Percentiles rank a stretch among this genome's conserved stretches.
Conservation (phyloP, 2,329 filamentous ascomycete genomes). For the Paracoccidioides lutzii region DNA sequence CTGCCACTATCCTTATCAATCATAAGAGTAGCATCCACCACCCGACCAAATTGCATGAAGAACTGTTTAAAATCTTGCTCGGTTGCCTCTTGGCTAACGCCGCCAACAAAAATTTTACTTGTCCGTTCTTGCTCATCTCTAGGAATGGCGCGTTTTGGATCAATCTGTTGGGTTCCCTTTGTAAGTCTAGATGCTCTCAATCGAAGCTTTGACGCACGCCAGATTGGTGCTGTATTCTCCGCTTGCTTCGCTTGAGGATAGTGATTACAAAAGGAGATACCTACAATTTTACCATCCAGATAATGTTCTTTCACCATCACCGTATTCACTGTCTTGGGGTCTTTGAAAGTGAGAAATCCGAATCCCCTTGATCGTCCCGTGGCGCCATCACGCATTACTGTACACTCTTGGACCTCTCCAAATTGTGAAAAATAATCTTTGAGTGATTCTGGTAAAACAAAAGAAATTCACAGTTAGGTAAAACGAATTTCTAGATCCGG, state of each 20-base stretch:
- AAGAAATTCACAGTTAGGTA: slow-evolving; percentile 11
- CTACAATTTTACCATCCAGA: slow-evolving; percentile 93
- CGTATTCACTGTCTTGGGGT: slow-evolving; percentile 94
- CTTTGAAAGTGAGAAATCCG: slow-evolving; percentile 94
- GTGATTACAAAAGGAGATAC: slow-evolving; percentile 6
- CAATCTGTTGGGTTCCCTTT: slow-evolving; percentile 51
- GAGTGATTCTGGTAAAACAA: slow-evolving; percentile 59
- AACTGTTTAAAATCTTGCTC: slow-evolving; percentile 94
- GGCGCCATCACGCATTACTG: slow-evolving; percentile 95
- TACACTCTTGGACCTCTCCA: slow-evolving; percentile 93
- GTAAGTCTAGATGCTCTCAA: slow-evolving; percentile 1
- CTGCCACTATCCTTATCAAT: slow-evolving; percentile 99
- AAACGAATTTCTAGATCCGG: slow-evolving; percentile 12
- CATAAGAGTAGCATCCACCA: slow-evolving; percentile 96
- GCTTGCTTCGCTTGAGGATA: not conserved
- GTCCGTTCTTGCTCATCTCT: slow-evolving; percentile 97
- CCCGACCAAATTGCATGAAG: slow-evolving; percentile 90
- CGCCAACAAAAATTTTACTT: slow-evolving; percentile 96
- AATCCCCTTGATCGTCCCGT: slow-evolving; percentile 91
- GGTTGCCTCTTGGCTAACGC: slow-evolving; percentile 92
- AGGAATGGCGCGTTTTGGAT: slow-evolving; percentile 93
- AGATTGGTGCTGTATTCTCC: not conserved
- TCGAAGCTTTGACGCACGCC: not conserved
- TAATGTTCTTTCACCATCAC: slow-evolving; percentile 99
- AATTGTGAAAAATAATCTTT: slow-evolving; percentile 97